Percentiles rank a stretch among this genome's conserved stretches.
These are phyloP conservation scores for Penicillium soppii DNA, from an alignment of 495 filamentous ascomycete genomes.

Conservation along the genomic window DNA sequence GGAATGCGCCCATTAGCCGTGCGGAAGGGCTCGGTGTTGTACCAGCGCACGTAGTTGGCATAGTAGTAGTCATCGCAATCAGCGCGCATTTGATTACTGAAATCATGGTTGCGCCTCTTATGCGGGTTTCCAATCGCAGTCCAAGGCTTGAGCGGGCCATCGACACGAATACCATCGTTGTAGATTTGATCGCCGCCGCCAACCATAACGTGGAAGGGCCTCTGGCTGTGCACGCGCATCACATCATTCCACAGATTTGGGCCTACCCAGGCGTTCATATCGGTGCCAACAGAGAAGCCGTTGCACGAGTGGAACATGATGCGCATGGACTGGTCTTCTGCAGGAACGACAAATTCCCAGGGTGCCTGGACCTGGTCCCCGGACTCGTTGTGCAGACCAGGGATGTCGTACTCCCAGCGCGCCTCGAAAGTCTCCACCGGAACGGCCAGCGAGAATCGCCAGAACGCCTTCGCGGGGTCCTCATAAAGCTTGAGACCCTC, in stretches of 20 bases:
- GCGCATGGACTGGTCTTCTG: slow-evolving; percentile 79
- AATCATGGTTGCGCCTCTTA: slow-evolving; percentile 75
- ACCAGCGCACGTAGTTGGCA: slow-evolving; percentile 88
- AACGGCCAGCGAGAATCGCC: slow-evolving; percentile 69
- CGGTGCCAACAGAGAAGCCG: slow-evolving; percentile 90
- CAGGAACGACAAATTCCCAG: slow-evolving; percentile 72
- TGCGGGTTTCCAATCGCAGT: slow-evolving; percentile 78
- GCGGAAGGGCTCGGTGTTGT: slow-evolving; percentile 78
- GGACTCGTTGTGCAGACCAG: slow-evolving; percentile 37
- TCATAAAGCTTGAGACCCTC: slow-evolving; percentile 73
- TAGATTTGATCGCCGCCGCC: slow-evolving; percentile 96
- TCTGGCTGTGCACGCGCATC: slow-evolving; percentile 61
- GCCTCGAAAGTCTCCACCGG: slow-evolving; percentile 45
- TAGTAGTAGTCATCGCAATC: slow-evolving; percentile 89
- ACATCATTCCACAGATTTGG: slow-evolving; percentile 91
- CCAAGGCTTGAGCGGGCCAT: slow-evolving; percentile 77
- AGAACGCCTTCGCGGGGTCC: slow-evolving; percentile 75
- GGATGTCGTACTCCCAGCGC: slow-evolving; percentile 49
- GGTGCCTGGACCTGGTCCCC: slow-evolving; percentile 38
- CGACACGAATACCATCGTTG: slow-evolving; percentile 83
- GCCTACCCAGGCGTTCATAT: slow-evolving; percentile 80
- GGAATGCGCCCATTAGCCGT: slow-evolving; percentile 83
- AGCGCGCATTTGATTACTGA: slow-evolving; percentile 67
- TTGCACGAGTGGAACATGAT: slow-evolving; percentile 97
- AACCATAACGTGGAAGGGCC: slow-evolving; percentile 92